Percentiles rank a stretch among this genome's conserved stretches.
Evolutionary conservation across 2,329 filamentous ascomycete genomes (phyloP).

Genomic region (Piedraia hortae): DNA sequence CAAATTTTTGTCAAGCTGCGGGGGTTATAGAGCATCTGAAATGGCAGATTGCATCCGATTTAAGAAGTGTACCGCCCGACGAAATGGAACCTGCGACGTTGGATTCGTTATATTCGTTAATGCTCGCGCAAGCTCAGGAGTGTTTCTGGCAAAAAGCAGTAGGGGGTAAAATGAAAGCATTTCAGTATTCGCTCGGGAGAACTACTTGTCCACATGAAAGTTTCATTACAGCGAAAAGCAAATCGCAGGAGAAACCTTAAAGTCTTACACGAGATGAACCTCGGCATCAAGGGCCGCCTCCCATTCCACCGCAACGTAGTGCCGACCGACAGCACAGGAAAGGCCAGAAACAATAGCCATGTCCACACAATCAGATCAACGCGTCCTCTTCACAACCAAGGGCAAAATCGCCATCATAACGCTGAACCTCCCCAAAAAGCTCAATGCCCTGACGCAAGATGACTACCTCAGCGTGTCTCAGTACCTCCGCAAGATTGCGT

Average conservation of each 20-base stretch:
- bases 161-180: constrained; percentile 77
- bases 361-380: too few species aligned
- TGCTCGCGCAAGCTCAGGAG: constrained; percentile 82
- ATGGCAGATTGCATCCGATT: constrained; percentile 47
- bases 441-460: constrained; percentile 48
- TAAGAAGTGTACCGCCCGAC: constrained; percentile 63
- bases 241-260: too few species aligned
- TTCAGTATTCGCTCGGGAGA: too few species aligned
- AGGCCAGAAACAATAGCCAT: too few species aligned
- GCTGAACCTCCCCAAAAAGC: constrained; percentile 59
- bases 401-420: constrained; percentile 60
- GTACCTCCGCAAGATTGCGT: constrained; percentile 49
- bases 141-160: constrained; percentile 97
- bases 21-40: constrained; percentile 61
- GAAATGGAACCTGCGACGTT: constrained; percentile 85
- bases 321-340: too few species aligned
- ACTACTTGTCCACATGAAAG: too few species aligned
- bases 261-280: too few species aligned
- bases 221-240: too few species aligned
- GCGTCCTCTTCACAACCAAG: constrained; percentile 33
- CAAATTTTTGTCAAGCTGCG: constrained; percentile 68
- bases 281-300: too few species aligned
- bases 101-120: constrained; percentile 53
- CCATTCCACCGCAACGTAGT: too few species aligned
- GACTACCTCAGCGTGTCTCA: constrained; percentile 55